Conservation (phyloP, 2,329 filamentous ascomycete species). For the Huntiella decipiens region DNA sequence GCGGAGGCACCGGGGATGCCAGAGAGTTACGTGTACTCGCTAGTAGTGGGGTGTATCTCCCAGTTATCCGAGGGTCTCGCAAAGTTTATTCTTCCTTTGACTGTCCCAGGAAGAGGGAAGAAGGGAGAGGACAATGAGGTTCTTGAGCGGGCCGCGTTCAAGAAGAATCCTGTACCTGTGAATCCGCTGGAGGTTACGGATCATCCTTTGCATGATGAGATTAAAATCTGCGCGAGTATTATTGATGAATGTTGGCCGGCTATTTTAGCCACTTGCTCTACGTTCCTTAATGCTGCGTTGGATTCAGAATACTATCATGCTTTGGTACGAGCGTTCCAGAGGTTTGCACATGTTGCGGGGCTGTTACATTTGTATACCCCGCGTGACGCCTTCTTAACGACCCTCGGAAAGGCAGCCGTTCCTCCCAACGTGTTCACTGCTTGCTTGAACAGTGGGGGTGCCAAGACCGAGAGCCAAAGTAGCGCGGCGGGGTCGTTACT, state of each 20-base stretch:
- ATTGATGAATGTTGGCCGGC: conserved; percentile 93
- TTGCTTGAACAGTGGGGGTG: conserved; percentile 31
- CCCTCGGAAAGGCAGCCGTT: conserved; percentile 79
- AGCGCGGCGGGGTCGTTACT: conserved; percentile 36
- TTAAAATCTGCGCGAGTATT: conserved; percentile 61
- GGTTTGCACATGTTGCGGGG: conserved; percentile 86
- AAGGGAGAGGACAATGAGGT: conserved; percentile 13
- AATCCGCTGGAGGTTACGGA: conserved; percentile 65
- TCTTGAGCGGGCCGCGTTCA: conserved; percentile 41
- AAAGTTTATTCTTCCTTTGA: conserved; percentile 81
- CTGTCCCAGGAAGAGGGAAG: conserved; percentile 53
- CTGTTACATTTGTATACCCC: conserved; percentile 69
- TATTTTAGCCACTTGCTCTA: conserved; percentile 83
- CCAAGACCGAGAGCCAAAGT: conserved; percentile 16
- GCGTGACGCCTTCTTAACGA: conserved; percentile 85
- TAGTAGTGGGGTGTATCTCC: conserved; percentile 76
- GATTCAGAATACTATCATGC: conserved; percentile 90
- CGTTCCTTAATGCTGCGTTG: conserved; percentile 77
- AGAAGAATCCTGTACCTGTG: conserved; percentile 57
- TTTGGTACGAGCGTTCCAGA: conserved; percentile 81
- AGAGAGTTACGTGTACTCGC: conserved; percentile 82
- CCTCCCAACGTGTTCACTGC: conserved; percentile 57
- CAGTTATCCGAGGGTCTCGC: conserved; percentile 81
- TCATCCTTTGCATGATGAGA: conserved; percentile 50
- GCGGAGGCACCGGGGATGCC: conserved; percentile 64